phyloP scores from a whole-genome alignment of 2,329 filamentous ascomycete species.

The Phialophora chinensis region DNA sequence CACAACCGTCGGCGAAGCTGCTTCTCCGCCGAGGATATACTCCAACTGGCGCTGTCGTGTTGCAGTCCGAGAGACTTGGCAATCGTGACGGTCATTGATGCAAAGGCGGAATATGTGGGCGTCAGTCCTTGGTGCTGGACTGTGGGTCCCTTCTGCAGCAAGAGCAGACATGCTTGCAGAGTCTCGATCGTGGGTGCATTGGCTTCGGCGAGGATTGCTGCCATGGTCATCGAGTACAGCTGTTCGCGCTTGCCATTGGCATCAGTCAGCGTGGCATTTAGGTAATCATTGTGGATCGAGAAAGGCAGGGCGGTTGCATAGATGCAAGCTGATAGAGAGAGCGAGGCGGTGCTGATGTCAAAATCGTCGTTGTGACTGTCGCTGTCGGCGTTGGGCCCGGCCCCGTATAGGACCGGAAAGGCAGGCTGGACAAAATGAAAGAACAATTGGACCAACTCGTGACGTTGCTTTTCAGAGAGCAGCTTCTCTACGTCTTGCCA shows the following conservation, averaged over 20 bases:
- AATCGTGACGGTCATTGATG: constrained; percentile 60
- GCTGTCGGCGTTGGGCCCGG: constrained; percentile 75
- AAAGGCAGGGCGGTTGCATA: constrained; percentile 83
- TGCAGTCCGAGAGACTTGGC: constrained; percentile 60
- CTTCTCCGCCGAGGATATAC: constrained; percentile 49
- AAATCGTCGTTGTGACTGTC: constrained; percentile 68
- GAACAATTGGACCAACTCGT: constrained; percentile 59
- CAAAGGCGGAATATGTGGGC: constrained; percentile 52
- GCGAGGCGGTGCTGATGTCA: constrained; percentile 53
- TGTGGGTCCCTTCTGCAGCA: constrained; percentile 46
- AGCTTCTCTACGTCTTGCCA: constrained; percentile 18
- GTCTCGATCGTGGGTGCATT: constrained; percentile 56
- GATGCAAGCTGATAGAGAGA: constrained; percentile 75
- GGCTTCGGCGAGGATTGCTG: constrained; percentile 24
- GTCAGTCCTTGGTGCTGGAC: constrained; percentile 49
- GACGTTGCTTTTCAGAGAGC: constrained; percentile 21
- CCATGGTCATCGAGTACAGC: constrained; percentile 27
- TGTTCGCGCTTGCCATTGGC: constrained; percentile 27
- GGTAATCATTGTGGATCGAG: constrained; percentile 62
- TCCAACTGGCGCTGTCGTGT: constrained; percentile 52
- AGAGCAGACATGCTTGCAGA: constrained; percentile 60
- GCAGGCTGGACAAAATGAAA: constrained; percentile 79
- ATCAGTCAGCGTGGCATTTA: constrained; percentile 35
- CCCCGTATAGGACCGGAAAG: constrained; percentile 78
- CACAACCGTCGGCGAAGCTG: constrained; percentile 52